Conservation (phyloP, 2,329 filamentous ascomycete genomes). For the Cladosporium oxysporum region DNA sequence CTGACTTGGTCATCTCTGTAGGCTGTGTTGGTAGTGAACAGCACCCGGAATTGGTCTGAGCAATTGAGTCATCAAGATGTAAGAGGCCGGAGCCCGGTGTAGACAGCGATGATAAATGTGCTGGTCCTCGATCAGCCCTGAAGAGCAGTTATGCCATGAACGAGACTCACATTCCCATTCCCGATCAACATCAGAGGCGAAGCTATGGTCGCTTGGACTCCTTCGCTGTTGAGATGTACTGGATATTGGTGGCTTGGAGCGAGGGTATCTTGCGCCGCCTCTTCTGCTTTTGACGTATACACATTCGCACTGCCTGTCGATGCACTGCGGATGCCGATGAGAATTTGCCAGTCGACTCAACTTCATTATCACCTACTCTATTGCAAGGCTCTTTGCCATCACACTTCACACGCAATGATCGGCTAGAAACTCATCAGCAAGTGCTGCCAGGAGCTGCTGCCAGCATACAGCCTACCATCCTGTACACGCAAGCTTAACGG, state of each 20-base stretch:
- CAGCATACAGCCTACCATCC: constrained; percentile 2
- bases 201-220: constrained; percentile 6
- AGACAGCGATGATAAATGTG: constrained; percentile 3
- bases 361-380: background rate
- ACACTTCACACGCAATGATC: constrained; percentile 2
- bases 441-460: background rate
- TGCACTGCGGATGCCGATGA: background rate
- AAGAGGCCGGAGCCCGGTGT: constrained; percentile 7
- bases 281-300: constrained; percentile 18
- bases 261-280: constrained; percentile 15
- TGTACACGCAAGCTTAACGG: constrained; percentile 15
- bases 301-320: constrained; percentile 11
- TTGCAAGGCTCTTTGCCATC: constrained; percentile 17
- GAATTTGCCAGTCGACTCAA: background rate
- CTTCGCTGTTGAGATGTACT: background rate
- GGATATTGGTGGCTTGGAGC: background rate
- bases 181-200: constrained; percentile 2
- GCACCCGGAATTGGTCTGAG: background rate
- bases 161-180: constrained; percentile 11
- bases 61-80: constrained; percentile 1
- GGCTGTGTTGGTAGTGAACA: constrained; percentile 9
- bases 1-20: background rate
- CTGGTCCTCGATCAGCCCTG: background rate
- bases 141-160: background rate
- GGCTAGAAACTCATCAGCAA: background rate